Base-by-base conservation (phyloP, 2,329 filamentous ascomycete species). In the Apiospora saccharicola region DNA sequence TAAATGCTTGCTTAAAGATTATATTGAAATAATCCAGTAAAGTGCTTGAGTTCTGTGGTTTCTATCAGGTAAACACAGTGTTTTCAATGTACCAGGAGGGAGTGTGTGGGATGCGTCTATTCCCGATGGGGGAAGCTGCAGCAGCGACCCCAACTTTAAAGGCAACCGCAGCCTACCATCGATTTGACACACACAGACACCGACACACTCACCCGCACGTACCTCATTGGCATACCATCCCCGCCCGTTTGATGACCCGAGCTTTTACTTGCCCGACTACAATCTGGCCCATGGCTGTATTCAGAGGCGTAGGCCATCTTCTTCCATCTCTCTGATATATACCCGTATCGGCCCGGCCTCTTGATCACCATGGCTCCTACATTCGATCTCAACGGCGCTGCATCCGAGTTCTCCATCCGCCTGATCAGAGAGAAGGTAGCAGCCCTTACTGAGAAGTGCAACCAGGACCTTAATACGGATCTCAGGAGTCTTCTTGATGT, bases 341-440 rank as follows among this genome's bases (percentile, higher is more conserved):
- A 34, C 6, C 3, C 26, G 12, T 61, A 34, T 34, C 34, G 34
- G 19, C 6, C n/a, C 16, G 8, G 4, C 4, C 22, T 64, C 57
- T 37, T 19, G 19, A 1, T 19, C 57, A 26, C 13, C 67, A 68
- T 68, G 67, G 41, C 41, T 46, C 7, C 57, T 41, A 2, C 19
- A 5, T 46, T 47, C 41, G 43, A 68, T n/a, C 41, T 68, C 43
- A 68, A 68, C 13, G 44, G 67, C 41, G 67, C 67, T 14, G 41
- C 26, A 68, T 30, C 44, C 43, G 67, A 68, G 4, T 46, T 46
- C 44, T 46, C 67, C 3, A 46, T 68, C 13, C n/a, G 44, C 2
- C 41, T 46, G 1, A 46, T 47, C 67, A 68, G n/a, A 34, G 41
- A 47, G 22, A 46, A 68, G 67, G n/a, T 68, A 1, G n/a, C n/a